phyloP scores from a whole-genome alignment of 192 early-diverging fungal species.

The Tieghemiomyces parasiticus region DNA sequence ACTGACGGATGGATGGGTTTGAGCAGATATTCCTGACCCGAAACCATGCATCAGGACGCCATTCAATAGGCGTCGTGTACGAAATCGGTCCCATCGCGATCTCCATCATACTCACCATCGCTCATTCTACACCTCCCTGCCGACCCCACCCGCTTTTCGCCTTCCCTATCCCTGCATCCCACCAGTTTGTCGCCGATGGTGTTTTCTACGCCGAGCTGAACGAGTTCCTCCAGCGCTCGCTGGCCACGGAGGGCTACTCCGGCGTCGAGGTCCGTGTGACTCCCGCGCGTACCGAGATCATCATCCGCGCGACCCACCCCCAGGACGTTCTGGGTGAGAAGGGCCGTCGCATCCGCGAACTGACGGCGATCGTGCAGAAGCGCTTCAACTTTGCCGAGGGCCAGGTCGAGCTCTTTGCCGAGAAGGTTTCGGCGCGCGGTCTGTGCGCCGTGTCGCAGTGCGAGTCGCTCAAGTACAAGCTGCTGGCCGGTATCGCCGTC shows the following conservation, averaged over 20 bases:
- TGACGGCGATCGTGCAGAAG: conserved; percentile 97
- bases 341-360: conserved; percentile 96
- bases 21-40: not conserved
- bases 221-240: conserved; percentile 96
- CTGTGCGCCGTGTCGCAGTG: conserved; percentile 97
- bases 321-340: conserved; percentile 96
- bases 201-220: conserved; percentile 99
- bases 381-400: conserved; percentile 98
- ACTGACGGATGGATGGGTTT: not conserved
- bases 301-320: conserved; percentile 97
- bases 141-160: not conserved
- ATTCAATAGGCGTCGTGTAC: not conserved
- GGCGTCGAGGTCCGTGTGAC: conserved; percentile 99
- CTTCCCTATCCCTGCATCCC: conserved; percentile 5
- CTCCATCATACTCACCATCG: not conserved
- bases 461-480: conserved; percentile 97
- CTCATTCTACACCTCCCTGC: not conserved
- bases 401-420: conserved; percentile 97
- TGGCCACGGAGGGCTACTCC: conserved; percentile 96
- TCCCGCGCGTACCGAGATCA: conserved; percentile 97
- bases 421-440: conserved; percentile 93
- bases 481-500: conserved; percentile 91
- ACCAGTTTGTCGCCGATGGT: conserved; percentile 97
- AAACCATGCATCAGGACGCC: not conserved
- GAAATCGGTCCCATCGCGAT: not conserved